A percentile compares a stretch with the other conserved stretches of the same genome.
phyloP scores from a whole-genome alignment of 768 basidiomycete genomes.

The Xanthoconium purpureum region DNA sequence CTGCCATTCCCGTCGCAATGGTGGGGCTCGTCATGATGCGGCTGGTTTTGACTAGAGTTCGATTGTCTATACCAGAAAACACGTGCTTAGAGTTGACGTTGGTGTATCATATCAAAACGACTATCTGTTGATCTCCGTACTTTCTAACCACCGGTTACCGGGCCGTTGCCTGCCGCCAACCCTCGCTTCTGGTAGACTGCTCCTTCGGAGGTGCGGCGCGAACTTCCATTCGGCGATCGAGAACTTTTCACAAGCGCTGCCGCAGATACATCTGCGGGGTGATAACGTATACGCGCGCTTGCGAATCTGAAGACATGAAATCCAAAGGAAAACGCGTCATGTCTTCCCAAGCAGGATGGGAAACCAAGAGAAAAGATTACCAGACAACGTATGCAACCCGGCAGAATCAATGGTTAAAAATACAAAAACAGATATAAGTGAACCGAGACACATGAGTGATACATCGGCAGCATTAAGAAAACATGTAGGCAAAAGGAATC shows the following conservation, averaged over 20 bases:
- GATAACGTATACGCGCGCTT: no score
- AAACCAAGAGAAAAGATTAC: not conserved
- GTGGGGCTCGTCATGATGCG: not conserved
- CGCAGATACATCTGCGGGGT: not conserved
- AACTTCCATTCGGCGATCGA: not conserved
- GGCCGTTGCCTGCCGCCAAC: no score
- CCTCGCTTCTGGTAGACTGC: no score
- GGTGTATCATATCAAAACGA: no score
- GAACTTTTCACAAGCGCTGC: not conserved
- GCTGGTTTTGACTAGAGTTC: no score
- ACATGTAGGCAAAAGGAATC: slow-evolving; percentile 3
- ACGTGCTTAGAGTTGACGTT: no score
- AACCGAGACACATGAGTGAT: slow-evolving; percentile 7
- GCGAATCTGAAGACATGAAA: not conserved
- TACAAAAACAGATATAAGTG: slow-evolving; percentile 10
- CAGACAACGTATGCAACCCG: not conserved
- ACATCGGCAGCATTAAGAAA: slow-evolving; percentile 9
- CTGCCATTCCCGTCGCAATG: not conserved
- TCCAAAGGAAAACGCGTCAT: not conserved
- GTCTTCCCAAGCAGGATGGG: not conserved
- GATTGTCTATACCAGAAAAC: no score
- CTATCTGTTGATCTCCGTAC: no score
- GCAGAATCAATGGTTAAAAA: slow-evolving; percentile 13
- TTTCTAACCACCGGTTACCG: no score
- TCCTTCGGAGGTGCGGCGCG: not conserved